Base-by-base conservation (phyloP, 768 basidiomycete genomes). In the Phlebiopsis gigantea region DNA sequence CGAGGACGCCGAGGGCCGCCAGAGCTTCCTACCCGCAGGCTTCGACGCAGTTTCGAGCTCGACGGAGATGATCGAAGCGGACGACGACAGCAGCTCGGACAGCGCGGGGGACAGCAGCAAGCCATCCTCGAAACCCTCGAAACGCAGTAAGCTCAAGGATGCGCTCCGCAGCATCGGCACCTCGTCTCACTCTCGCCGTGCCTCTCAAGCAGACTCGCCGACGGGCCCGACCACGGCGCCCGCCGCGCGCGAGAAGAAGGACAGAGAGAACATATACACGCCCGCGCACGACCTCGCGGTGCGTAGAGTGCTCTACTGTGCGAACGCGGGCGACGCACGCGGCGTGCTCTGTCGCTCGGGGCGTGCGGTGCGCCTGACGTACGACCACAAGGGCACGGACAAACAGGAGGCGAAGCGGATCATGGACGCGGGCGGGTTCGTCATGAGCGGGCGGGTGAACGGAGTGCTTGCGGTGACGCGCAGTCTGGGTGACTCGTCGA, bases 331-430 rank as follows among this genome's bases (percentile, higher is more conserved):
- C 8, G 97, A 99, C 67, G 97, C 97, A 5, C 76, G 97, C 22
- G 95, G 89, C 4, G 97, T 99, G 10, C 79, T 99, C 17, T 95
- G 90, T 67, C 87, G 97, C 45, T 83, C 79, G 12, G 97, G 97
- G 26, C 88, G 84, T 63, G 97, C 93, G 4, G 85, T 98, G 3
- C 81, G 97, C 45, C 73, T 99, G 66, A 98, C 97, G 19, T 98
- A 99, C 68, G 97, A 99, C 68, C 97, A 99, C 77, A 99, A 99
- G 70, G 97, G 97, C 28, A 87, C 89, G 5, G 97, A 99, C 70
- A 87, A 88, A 66, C 93, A 96, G 70, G 97, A 99, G 72, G 95
- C 95, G 19, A 98, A 97, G 73, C 83, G 97, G 21, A 98, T 99
- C 69, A 94, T 82, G 48, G 97, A 98, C 67, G 97, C 97, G 0